Percentiles rank a stretch among this genome's conserved stretches.
phyloP scores from a whole-genome alignment of 352 stramenopile species.

The Globisporangium iwayamae region DNA sequence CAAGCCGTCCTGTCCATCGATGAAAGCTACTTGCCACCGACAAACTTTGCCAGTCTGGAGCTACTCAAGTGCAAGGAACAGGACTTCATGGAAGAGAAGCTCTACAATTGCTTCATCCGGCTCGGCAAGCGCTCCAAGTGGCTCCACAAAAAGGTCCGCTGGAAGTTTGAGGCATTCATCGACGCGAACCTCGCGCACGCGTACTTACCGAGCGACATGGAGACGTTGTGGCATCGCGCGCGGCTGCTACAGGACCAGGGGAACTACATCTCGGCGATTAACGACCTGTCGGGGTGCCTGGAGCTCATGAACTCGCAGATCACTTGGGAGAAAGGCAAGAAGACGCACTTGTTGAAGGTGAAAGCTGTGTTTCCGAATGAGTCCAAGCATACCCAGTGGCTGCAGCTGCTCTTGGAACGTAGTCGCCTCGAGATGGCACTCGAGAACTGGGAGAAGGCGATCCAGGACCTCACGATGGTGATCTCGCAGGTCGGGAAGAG shows the following conservation, averaged over 20 bases:
- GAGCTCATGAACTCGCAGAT: constrained; percentile 33
- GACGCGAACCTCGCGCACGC: constrained; percentile 45
- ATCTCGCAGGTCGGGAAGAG: constrained; percentile 35
- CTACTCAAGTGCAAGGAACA: constrained; percentile 58
- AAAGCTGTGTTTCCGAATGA: constrained; percentile 36
- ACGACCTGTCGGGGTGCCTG: constrained; percentile 41
- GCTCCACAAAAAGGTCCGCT: constrained; percentile 37
- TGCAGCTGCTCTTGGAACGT: constrained; percentile 43
- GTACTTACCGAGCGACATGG: constrained; percentile 47
- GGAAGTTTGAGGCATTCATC: constrained; percentile 52
- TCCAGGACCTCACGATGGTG: constrained; percentile 40
- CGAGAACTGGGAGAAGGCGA: constrained; percentile 34
- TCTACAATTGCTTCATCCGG: constrained; percentile 37
- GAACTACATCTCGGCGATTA: constrained; percentile 38
- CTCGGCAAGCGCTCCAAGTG: constrained; percentile 46
- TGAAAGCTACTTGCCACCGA: constrained; percentile 40
- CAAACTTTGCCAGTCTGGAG: constrained; percentile 54
- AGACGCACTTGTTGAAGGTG: constrained; percentile 21
- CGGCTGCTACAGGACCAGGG: constrained; percentile 30
- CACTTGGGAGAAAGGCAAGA: constrained; percentile 33
- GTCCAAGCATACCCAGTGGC: constrained; percentile 37
- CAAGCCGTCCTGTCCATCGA: constrained; percentile 50
- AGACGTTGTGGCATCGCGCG: constrained; percentile 47
- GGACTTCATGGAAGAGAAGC: constrained; percentile 49
- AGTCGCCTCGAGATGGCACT: constrained; percentile 34